Evolutionary conservation across 2,329 filamentous ascomycete species (phyloP), one percentile per base, ranked within the genome.

Genomic region (Conoideocrella luteorostrata): DNA sequence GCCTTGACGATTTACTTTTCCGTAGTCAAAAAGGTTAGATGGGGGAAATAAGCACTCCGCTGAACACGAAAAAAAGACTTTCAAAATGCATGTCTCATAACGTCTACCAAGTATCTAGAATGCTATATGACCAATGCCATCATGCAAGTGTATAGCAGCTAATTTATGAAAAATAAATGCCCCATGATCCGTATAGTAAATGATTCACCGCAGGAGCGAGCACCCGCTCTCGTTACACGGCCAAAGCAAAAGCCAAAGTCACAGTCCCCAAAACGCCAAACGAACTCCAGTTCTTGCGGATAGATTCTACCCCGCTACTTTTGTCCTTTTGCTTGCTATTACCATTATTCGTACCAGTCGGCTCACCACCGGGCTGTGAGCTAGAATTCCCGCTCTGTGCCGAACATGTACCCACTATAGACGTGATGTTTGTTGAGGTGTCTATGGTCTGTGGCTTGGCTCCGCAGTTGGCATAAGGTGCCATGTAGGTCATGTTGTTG

Each of bases 401-500:
- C 36, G 23, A 36, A 41, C 55, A 57, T 10, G 28, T 18, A 21
- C 54, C 52, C 11, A 39, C 13, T 11, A 56, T 33, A 18, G 41
- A 43, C n/a, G 44, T 21, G 18, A 57, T 43, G 18, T 48, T 35
- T 0, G 48, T 47, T 4, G 44, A 40, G 0, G 35, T 15, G 11
- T 44, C 45, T 39, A 57, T 57, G 17, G 48, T 35, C 13, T 49
- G 22, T 34, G 55, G 39, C 7, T 45, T 43, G 11, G 53, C 42
- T 47, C 71, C 72, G 55, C 74, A 77, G 61, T 75, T 74, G 24
- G 56, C 50, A 46, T 76, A 75, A 44, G 70, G 72, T 2, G 72
- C 67, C 47, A 78, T 58, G 61, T 72, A 74, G 23, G 74, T 62
- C 18, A 60, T 61, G 51, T 73, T 59, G 45, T 65, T 64, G 34